Percentiles rank a stretch among this genome's conserved stretches.
These are phyloP conservation scores for Allomyces macrogynus DNA, from an alignment of 192 early-diverging fungal genomes.

Conservation along the genomic window DNA sequence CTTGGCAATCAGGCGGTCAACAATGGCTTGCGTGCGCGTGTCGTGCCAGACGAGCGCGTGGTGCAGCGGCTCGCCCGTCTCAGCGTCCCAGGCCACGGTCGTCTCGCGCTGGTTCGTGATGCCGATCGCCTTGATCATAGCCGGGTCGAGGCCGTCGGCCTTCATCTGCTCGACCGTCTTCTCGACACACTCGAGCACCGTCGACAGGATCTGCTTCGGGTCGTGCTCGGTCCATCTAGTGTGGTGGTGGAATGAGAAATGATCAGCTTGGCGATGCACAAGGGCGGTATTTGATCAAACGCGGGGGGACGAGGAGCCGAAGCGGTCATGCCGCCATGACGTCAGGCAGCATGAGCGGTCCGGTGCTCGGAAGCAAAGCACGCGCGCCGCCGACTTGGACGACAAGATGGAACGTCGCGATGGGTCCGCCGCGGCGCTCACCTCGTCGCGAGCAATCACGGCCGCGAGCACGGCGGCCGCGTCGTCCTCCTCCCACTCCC, in stretches of 20 bases:
- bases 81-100: conserved; percentile 67
- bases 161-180: conserved; percentile 39
- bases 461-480: no score
- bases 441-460: no score
- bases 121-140: conserved; percentile 46
- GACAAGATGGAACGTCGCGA: no score
- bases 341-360: no score
- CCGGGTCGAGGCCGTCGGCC: conserved; percentile 30
- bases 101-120: conserved; percentile 95
- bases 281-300: neutral
- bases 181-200: conserved; percentile 45
- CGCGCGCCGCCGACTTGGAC: no score
- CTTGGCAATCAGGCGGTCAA: conserved; percentile 33
- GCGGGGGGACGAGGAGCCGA: neutral
- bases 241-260: neutral
- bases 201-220: conserved; percentile 49
- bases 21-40: conserved; percentile 54
- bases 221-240: conserved; percentile 74
- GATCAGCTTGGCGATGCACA: neutral
- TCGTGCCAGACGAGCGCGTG: conserved; percentile 89
- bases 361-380: no score
- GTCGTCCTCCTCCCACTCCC: no score
- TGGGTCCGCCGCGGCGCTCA: no score
- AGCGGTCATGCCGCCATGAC: neutral
- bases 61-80: conserved; percentile 54